Evolutionary conservation across 345 rosid genomes (phyloP).

Genomic region (Leavenworthia alabamica): DNA sequence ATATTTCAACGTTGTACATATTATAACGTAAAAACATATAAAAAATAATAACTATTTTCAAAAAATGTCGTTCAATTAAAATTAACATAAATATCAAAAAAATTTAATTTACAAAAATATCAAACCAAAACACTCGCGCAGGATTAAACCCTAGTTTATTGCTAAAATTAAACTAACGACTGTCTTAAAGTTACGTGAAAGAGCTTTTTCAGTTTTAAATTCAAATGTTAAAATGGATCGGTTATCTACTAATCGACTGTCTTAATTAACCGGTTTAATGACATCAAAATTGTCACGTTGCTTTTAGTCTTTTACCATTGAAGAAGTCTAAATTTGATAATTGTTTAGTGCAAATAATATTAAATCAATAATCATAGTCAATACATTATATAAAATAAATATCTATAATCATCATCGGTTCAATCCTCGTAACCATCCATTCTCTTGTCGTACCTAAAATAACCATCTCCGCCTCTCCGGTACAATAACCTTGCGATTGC

Average conservation of each 20-base stretch:
- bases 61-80: too few species aligned
- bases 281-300: slow-evolving; percentile 18
- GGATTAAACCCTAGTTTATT: too few species aligned
- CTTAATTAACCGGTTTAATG: not conserved
- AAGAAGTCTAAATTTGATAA: slow-evolving; percentile 6
- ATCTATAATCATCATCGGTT: not conserved
- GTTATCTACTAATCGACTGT: not conserved
- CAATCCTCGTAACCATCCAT: not conserved
- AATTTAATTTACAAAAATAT: too few species aligned
- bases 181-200: not conserved
- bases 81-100: too few species aligned
- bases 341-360: not conserved
- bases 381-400: not conserved
- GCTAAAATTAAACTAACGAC: not conserved
- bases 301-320: not conserved
- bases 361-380: not conserved
- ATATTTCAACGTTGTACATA: too few species aligned
- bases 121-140: too few species aligned
- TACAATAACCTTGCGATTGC: not conserved
- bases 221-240: not conserved
- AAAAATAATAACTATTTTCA: too few species aligned
- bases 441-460: not conserved
- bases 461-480: not conserved
- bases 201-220: not conserved
- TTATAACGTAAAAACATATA: too few species aligned